phyloP scores from a whole-genome alignment of 148 eudicot species.

The Rhododendron griersonianum region DNA sequence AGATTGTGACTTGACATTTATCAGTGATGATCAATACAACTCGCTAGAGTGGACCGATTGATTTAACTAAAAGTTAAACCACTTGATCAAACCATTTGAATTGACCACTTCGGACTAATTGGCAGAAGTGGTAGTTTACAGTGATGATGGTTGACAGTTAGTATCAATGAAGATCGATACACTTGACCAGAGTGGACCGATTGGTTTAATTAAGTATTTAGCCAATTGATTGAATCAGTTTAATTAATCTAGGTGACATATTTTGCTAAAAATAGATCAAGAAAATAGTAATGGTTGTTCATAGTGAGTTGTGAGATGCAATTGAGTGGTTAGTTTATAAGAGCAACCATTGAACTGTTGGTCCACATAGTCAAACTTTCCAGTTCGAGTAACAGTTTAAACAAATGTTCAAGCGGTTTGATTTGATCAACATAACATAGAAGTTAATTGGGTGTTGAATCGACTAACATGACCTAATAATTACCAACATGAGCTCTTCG shows the following conservation, averaged over 20 bases:
- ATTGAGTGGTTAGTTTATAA: not conserved
- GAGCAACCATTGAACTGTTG: no score
- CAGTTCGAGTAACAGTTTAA: no score
- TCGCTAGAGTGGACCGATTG: not conserved
- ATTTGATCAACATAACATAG: no score
- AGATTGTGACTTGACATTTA: not conserved
- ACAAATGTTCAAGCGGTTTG: no score
- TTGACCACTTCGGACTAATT: not conserved
- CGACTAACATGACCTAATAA: no score
- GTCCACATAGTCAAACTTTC: no score
- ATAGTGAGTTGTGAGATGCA: no score
- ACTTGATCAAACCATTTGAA: not conserved
- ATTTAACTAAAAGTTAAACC: not conserved
- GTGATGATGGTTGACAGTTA: not conserved
- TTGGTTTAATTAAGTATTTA: not conserved
- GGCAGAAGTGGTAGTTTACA: not conserved
- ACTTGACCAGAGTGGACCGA: not conserved
- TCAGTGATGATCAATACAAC: not conserved
- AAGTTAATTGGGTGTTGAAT: no score
- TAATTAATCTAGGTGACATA: no score
- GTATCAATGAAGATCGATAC: not conserved
- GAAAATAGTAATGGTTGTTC: not conserved
- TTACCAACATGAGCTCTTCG: not conserved
- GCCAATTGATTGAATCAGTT: not conserved
- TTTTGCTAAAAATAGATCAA: no score